Base-by-base conservation (phyloP, 805 yeast genomes). In the Myxozyma neglecta region DNA sequence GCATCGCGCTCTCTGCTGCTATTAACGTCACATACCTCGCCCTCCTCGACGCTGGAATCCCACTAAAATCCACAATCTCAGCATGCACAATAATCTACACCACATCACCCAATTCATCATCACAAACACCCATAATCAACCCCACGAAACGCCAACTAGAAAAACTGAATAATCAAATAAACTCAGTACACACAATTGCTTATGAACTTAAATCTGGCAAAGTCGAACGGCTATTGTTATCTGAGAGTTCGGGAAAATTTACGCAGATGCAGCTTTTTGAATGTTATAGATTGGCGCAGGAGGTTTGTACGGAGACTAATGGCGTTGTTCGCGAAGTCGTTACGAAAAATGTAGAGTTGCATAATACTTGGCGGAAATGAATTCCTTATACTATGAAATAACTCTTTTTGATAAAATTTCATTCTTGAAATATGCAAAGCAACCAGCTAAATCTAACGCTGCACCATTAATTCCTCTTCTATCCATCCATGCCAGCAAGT, bases 21-120 rank as follows among this genome's bases (percentile, higher is more conserved):
- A 79, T 93, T 44, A 93, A 94, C 72, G 86, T 90, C 1, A 76
- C 86, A 1, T 85, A 79, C 65, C 74, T 89, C 65, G 96, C 97
- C 0, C 79, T 93, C 48, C 73, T 91, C 1, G 93, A 91, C 73
- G 88, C 96, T 6, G 90, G 89, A 50, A 79, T 92, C 18, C 87
- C 90, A 0, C 73, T 93, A 9, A 49, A 60, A 14, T 53, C 66
- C 11, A 61, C 66, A 9, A n/a, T 64, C 18, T 53, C 67, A 3
- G 66, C 67, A 14, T 54, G 60, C 44, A 53, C 58, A 11, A 44
- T 61, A 10, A 18, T 62, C 6, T 45, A 42, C 43, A 13, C 34
- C 34, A 11, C 48, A 3, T 24, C 58, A 34, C 39, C 46, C 14
- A 34, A 37, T 34, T 14, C 29, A 3, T 18, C 43, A 6, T 20